phyloP scores from a whole-genome alignment of 2,329 filamentous ascomycete species.

The Aspergillus costaricaensis region DNA sequence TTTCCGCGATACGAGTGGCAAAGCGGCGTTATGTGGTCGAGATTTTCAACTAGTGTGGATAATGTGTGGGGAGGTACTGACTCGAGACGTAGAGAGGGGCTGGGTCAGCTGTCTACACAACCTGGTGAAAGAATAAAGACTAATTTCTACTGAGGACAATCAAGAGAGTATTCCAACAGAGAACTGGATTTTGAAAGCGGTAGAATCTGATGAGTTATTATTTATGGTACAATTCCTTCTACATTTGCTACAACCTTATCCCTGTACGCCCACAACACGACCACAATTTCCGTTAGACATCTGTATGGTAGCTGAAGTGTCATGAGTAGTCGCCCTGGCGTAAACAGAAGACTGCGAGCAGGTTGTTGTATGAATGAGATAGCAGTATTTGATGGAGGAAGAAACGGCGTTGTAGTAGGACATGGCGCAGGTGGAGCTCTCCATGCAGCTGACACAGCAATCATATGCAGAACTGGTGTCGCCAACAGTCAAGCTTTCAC shows the following conservation, averaged over 20 bases:
- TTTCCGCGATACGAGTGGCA: background rate
- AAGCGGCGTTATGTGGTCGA: background rate
- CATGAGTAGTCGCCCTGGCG: background rate
- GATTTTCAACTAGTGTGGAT: background rate
- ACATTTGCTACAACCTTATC: background rate
- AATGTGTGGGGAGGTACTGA: background rate
- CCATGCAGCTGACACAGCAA: conserved; percentile 5
- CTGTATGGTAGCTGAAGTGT: background rate
- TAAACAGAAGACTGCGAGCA: background rate
- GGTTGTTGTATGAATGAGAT: background rate
- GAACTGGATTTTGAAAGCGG: background rate
- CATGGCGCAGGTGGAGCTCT: conserved; percentile 3
- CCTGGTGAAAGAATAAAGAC: background rate
- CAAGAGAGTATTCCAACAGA: background rate
- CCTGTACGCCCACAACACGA: background rate
- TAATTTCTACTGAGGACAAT: background rate
- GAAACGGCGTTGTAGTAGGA: background rate
- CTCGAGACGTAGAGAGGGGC: too few relatives aligned
- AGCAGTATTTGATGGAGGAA: background rate
- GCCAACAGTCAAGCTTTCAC: background rate
- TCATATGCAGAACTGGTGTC: conserved; percentile 1
- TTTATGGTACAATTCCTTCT: too few relatives aligned
- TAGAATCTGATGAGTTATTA: background rate
- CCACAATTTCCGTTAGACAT: conserved; percentile 4
- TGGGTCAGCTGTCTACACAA: too few relatives aligned